Conservation (phyloP, 2,329 filamentous ascomycete genomes). For the Diaporthe citriasiana region DNA sequence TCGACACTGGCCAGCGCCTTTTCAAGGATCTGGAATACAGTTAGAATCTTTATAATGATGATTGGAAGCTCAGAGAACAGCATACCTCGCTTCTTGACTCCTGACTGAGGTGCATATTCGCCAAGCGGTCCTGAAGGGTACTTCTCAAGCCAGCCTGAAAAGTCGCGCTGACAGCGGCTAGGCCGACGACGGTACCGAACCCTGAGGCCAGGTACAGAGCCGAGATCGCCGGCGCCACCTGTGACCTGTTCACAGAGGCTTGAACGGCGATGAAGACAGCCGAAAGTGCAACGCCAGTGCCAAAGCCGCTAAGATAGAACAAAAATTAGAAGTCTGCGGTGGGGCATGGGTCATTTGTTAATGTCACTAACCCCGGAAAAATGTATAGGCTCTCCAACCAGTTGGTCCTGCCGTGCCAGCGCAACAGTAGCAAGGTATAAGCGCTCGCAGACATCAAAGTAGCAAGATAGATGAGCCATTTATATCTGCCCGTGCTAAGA, state of each 20-base stretch:
- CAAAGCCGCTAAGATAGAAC: slow-evolving; percentile 52
- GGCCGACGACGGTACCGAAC: slow-evolving; percentile 55
- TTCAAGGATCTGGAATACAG: slow-evolving; percentile 48
- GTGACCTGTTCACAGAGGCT: slow-evolving; percentile 53
- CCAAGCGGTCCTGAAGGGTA: slow-evolving; percentile 44
- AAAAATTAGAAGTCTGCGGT: not conserved
- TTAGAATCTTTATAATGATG: not conserved
- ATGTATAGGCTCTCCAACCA: slow-evolving; percentile 71
- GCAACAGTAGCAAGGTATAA: slow-evolving; percentile 66
- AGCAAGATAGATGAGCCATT: slow-evolving; percentile 64
- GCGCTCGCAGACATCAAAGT: slow-evolving; percentile 63
- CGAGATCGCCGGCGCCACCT: slow-evolving; percentile 58
- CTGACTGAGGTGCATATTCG: slow-evolving; percentile 45
- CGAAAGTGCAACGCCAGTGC: slow-evolving; percentile 57
- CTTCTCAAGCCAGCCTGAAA: slow-evolving; percentile 49
- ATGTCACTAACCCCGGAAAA: slow-evolving; percentile 59
- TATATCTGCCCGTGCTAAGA: slow-evolving; percentile 71
- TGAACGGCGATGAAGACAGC: slow-evolving; percentile 60
- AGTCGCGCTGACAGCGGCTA: slow-evolving; percentile 55
- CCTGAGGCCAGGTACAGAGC: slow-evolving; percentile 56
- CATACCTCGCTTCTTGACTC: slow-evolving; percentile 45
- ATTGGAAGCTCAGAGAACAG: too few species aligned
- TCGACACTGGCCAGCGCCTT: slow-evolving; percentile 52
- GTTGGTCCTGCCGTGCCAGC: slow-evolving; percentile 72
- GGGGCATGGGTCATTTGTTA: not conserved